A percentile compares a stretch with the other conserved stretches of the same genome.
Evolutionary conservation across 768 basidiomycete genomes (phyloP).

Genomic region (Amanita phalloides): DNA sequence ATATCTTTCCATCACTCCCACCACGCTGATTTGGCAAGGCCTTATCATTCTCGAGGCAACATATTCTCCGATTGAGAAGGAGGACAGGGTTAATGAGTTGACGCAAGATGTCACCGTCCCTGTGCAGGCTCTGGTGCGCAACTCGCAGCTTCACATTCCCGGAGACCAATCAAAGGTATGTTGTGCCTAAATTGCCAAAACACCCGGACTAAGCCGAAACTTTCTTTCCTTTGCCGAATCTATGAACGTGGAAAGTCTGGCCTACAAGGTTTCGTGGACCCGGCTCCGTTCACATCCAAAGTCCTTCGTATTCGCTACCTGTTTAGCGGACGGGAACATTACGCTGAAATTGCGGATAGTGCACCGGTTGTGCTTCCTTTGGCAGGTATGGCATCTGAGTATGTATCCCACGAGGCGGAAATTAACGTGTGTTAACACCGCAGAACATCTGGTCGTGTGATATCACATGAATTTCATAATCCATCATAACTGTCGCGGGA

Average conservation of each 20-base stretch:
- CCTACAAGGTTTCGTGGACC: constrained; percentile 85
- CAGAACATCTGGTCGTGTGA: constrained; percentile 16
- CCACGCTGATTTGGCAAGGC: constrained; percentile 29
- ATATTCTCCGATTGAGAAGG: constrained; percentile 50
- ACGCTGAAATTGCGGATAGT: constrained; percentile 67
- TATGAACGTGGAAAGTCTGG: constrained; percentile 33
- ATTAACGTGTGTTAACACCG: constrained; percentile 7
- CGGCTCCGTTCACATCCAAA: constrained; percentile 65
- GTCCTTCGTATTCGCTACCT: constrained; percentile 61
- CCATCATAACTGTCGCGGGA: constrained; percentile 1
- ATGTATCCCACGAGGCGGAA: constrained; percentile 4
- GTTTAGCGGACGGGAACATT: constrained; percentile 67
- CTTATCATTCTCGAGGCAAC: constrained; percentile 67
- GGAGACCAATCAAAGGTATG: constrained; percentile 66
- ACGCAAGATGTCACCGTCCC: constrained; percentile 72
- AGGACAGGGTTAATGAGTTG: constrained; percentile 41
- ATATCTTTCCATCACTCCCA: not conserved
- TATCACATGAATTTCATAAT: constrained; percentile 2
- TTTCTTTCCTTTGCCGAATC: constrained; percentile 5
- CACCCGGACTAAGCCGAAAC: constrained; percentile 6
- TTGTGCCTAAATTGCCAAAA: not conserved
- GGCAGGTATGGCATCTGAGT: constrained; percentile 40
- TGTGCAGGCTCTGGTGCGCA: constrained; percentile 70
- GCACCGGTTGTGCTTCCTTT: constrained; percentile 63
- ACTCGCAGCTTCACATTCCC: constrained; percentile 71